Conservation (phyloP, 768 basidiomycete genomes). For the Termitomyces sp. region DNA sequence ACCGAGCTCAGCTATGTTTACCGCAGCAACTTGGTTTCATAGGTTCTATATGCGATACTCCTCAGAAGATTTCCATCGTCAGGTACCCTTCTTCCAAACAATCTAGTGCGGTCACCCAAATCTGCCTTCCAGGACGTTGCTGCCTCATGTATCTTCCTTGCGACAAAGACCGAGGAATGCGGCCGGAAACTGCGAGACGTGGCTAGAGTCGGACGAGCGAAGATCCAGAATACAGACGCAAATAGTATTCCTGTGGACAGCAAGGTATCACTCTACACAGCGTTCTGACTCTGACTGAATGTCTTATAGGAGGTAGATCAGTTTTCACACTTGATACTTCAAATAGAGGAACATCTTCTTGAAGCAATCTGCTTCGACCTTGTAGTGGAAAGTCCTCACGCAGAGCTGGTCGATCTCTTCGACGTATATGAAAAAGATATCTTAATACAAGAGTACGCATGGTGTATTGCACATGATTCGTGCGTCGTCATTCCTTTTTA, state of each 20-base stretch:
- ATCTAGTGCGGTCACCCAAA: constrained; percentile 8
- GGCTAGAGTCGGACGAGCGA: constrained; percentile 70
- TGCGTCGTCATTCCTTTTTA: constrained; percentile 33
- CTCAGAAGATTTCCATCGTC: constrained; percentile 78
- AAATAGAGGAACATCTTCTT: constrained; percentile 75
- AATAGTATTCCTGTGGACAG: constrained; percentile 59
- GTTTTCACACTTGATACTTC: constrained; percentile 64
- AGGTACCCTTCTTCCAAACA: constrained; percentile 42
- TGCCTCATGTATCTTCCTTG: constrained; percentile 82
- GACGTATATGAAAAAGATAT: constrained; percentile 47
- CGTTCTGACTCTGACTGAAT: constrained; percentile 5
- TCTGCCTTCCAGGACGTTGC: constrained; percentile 64
- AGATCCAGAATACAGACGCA: constrained; percentile 57
- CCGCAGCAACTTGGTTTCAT: constrained; percentile 89
- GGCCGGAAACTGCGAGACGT: constrained; percentile 86
- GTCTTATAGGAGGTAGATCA: constrained; percentile 67
- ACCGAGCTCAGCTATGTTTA: constrained; percentile 78
- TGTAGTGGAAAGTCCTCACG: constrained; percentile 74
- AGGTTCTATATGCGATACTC: constrained; percentile 88
- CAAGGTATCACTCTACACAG: constrained; percentile 47
- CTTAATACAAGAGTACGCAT: constrained; percentile 69
- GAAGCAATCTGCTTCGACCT: constrained; percentile 89
- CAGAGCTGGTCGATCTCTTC: constrained; percentile 72
- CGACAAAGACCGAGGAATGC: constrained; percentile 91
- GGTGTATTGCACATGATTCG: constrained; percentile 90